Evolutionary conservation across 2,329 filamentous ascomycete species (phyloP).

Genomic region (Allantophomopsis lycopodina): DNA sequence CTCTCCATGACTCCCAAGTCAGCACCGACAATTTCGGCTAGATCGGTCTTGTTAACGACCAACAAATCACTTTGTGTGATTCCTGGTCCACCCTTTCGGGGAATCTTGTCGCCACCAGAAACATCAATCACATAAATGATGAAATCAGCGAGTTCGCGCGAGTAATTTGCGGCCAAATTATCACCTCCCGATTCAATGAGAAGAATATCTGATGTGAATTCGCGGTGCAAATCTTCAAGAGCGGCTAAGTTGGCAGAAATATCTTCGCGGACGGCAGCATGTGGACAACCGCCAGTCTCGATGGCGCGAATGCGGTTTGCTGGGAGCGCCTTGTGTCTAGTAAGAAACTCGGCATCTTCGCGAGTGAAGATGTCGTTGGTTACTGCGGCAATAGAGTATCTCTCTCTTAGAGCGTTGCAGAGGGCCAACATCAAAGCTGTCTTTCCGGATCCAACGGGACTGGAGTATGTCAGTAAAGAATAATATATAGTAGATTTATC

Average conservation of each 20-base stretch:
- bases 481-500: background rate
- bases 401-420: conserved; percentile 67
- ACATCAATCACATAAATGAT: conserved; percentile 99
- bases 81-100: conserved; percentile 86
- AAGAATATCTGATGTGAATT: conserved; percentile 70
- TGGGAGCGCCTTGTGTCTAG: conserved; percentile 70
- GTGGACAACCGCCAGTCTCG: conserved; percentile 93
- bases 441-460: conserved; percentile 92
- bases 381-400: conserved; percentile 82
- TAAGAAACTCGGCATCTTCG: conserved; percentile 96
- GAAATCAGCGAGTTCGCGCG: conserved; percentile 84
- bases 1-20: conserved; percentile 90
- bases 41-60: conserved; percentile 93
- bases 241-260: conserved; percentile 89
- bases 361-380: conserved; percentile 99
- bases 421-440: conserved; percentile 93
- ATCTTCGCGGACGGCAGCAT: conserved; percentile 94
- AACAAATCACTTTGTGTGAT: conserved; percentile 94
- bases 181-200: conserved; percentile 94
- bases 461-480: conserved; percentile 20
- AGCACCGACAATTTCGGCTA: conserved; percentile 81
- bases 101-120: conserved; percentile 90
- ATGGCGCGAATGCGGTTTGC: conserved; percentile 81
- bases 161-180: conserved; percentile 95
- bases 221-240: conserved; percentile 72